Evolutionary conservation across 768 basidiomycete genomes (phyloP), one percentile per base, ranked within the genome.

Genomic region (Boletus eberwhitei): DNA sequence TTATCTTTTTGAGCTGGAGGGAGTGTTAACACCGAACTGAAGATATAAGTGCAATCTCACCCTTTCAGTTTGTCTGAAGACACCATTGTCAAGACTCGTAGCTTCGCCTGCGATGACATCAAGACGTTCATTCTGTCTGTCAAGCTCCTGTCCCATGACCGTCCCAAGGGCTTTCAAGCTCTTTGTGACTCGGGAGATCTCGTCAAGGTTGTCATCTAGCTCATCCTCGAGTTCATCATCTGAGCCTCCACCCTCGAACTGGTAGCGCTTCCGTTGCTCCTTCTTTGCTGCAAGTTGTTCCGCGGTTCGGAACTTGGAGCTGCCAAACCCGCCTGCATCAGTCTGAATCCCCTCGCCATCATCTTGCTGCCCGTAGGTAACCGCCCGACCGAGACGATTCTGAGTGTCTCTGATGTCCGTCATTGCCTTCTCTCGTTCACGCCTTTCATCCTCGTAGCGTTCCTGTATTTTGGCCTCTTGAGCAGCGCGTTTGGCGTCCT

Each of bases 191-290:
- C 85, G 85, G 35, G 82, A 75, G 54, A 96, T 88, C 71, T 96
- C 93, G 67, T 90, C 85, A 24, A 99, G 74, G 69, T 98, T 98
- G 59, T 81, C 84, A 64, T 98, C 96, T 36, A 99, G 64, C 72
- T 98, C 94, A 62, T 98, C 88, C 74, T 99, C 96, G 1, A 96
- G 60, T 72, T 95, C 93, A 62, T 98, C 94, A 64, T 99, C 96
- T 7, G 88, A 91, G 3, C 80, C 91, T 36, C 84, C 88, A 26
- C 85, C 84, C 61, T 99, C 96, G 64, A 98, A 97, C 72, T 98
- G 93, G 69, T 83, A 98, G 35, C 90, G 82, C 64, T 86, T 82
- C 61, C 90, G 78, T 62, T 86, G 86, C 52, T 87, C 89, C 71
- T 86, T 84, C 61, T 79, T 75, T 11, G 74, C 72, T 14, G 77